A percentile compares a stretch with the other conserved stretches of the same genome.
Conservation (phyloP, 2,329 filamentous ascomycete species). For the Albifimbria verrucaria region DNA sequence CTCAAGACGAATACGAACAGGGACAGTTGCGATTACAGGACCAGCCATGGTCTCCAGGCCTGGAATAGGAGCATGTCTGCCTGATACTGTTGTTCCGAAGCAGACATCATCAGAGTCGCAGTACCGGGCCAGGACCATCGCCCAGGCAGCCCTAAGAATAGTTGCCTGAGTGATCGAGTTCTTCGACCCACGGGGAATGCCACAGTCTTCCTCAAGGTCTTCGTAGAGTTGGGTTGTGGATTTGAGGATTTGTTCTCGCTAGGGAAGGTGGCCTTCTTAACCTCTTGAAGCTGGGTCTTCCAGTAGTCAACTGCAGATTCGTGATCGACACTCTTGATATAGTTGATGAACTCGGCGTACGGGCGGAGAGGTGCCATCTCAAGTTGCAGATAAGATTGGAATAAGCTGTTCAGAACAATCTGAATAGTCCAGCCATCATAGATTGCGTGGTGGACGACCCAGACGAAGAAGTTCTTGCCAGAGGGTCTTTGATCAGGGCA, state of each 20-base stretch:
- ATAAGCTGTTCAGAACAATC: conserved; percentile 17
- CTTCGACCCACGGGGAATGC: neutral
- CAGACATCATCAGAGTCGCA: conserved; percentile 16
- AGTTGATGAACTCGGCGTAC: conserved; percentile 39
- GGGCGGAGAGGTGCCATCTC: neutral
- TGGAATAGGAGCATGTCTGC: conserved; percentile 21
- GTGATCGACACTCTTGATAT: conserved; percentile 30
- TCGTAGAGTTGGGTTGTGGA: neutral
- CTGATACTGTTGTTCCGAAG: conserved; percentile 24
- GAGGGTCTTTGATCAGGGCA: neutral
- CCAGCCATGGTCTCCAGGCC: conserved; percentile 23
- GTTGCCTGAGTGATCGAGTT: conserved; percentile 13
- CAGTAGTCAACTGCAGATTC: conserved; percentile 26
- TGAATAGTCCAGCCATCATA: conserved; percentile 51
- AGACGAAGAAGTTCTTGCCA: conserved; percentile 7
- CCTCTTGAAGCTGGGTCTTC: conserved; percentile 32
- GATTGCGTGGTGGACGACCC: conserved; percentile 34
- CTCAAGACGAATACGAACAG: conserved; percentile 14
- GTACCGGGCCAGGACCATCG: conserved; percentile 16
- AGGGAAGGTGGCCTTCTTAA: neutral
- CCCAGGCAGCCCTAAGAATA: conserved; percentile 20
- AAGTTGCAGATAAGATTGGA: conserved; percentile 9
- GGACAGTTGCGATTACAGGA: conserved; percentile 27
- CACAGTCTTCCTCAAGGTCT: conserved; percentile 3
- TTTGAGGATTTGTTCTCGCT: neutral